Conservation (phyloP, 2,329 filamentous ascomycete species). For the Corynespora cassiicola region DNA sequence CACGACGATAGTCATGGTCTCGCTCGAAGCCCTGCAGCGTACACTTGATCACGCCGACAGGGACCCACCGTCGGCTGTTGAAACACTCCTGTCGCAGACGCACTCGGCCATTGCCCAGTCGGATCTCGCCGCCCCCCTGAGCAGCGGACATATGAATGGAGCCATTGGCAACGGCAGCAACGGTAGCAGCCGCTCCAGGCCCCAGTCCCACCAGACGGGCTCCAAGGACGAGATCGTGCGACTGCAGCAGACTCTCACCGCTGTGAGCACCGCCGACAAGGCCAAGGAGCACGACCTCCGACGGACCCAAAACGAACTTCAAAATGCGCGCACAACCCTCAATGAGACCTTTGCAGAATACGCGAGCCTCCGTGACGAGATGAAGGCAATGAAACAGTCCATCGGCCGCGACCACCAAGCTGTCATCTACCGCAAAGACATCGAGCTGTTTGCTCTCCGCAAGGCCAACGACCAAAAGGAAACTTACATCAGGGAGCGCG, state of each 20-base stretch:
- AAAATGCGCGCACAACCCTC: slow-evolving; percentile 34
- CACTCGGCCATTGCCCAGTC: slow-evolving; percentile 23
- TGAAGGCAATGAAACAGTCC: slow-evolving; percentile 37
- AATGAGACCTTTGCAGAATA: slow-evolving; percentile 38
- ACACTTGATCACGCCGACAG: slow-evolving; percentile 9
- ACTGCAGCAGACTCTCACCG: slow-evolving; percentile 32
- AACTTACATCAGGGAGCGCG: slow-evolving; percentile 35
- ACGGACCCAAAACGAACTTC: slow-evolving; percentile 30
- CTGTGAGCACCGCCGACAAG: slow-evolving; percentile 32
- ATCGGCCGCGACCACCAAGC: slow-evolving; percentile 40
- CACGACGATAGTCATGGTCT: slow-evolving; percentile 37
- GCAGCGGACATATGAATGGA: not conserved
- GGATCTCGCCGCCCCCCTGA: slow-evolving; percentile 11
- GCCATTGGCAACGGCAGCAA: not conserved
- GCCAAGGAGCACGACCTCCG: slow-evolving; percentile 33
- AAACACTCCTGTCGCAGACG: slow-evolving; percentile 32
- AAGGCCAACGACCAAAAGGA: slow-evolving; percentile 45
- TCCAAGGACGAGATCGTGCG: slow-evolving; percentile 35
- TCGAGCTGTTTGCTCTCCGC: slow-evolving; percentile 43
- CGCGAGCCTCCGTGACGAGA: slow-evolving; percentile 33
- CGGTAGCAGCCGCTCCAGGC: not conserved
- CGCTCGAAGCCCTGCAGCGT: slow-evolving; percentile 37
- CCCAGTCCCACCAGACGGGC: slow-evolving; percentile 3
- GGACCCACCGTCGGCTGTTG: slow-evolving; percentile 26
- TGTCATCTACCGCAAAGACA: slow-evolving; percentile 43